These are phyloP conservation scores for Kwoniella botswanensis DNA, from an alignment of 768 basidiomycete species.

Conservation along the genomic window DNA sequence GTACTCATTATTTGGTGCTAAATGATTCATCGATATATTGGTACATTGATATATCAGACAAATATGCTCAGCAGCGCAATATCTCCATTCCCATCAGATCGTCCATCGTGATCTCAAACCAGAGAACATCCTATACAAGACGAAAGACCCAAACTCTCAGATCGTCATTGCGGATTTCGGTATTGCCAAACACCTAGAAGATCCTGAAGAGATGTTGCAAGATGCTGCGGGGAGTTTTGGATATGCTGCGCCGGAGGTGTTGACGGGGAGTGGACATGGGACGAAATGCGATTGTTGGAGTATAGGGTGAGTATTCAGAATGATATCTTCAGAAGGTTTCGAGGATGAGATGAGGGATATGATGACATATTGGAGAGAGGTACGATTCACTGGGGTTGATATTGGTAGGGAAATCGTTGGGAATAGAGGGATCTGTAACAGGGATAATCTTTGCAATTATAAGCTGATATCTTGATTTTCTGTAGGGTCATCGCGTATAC, in stretches of 20 bases:
- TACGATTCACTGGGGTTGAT: no score
- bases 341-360: no score
- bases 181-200: constrained; percentile 63
- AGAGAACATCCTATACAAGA: constrained; percentile 93
- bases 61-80: constrained; percentile 80
- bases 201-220: constrained; percentile 48
- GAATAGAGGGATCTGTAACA: no score
- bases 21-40: no score
- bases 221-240: constrained; percentile 66
- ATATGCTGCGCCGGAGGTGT: constrained; percentile 77
- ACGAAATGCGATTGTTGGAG: constrained; percentile 95
- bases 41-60: constrained; percentile 63
- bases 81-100: constrained; percentile 88
- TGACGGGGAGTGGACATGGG: constrained; percentile 77
- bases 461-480: not conserved
- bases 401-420: no score
- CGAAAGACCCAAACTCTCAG: constrained; percentile 73
- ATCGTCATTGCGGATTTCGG: constrained; percentile 97
- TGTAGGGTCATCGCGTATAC: constrained; percentile 90
- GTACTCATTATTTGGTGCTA: no score
- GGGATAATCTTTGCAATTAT: no score
- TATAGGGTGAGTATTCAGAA: constrained; percentile 68
- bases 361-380: no score
- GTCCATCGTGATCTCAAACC: constrained; percentile 98
- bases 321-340: no score